phyloP scores from a whole-genome alignment of 192 early-diverging fungal species.

The Dissophora globulifera region DNA sequence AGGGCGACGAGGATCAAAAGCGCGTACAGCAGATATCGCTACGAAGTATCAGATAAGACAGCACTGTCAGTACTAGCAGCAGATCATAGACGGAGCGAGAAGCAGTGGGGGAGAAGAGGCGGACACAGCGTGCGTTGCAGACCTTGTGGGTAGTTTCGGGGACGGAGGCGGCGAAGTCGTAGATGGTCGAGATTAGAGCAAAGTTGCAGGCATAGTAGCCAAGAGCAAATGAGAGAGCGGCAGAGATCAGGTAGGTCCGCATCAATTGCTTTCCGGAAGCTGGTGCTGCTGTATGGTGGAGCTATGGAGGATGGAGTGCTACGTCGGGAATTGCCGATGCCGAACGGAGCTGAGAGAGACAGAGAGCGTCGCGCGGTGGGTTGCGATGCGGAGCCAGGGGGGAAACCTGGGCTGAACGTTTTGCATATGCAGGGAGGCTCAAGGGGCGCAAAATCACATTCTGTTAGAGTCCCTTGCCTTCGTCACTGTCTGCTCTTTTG shows the following conservation, averaged over 20 bases:
- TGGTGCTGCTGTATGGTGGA: background rate
- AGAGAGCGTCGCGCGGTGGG: too few relatives aligned
- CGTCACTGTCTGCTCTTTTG: too few relatives aligned
- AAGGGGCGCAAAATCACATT: too few relatives aligned
- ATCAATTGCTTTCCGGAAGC: slow-evolving; percentile 17
- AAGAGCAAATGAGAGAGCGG: slow-evolving; percentile 40
- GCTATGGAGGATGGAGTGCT: too few relatives aligned
- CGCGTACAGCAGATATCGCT: slow-evolving; percentile 57
- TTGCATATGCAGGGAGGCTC: too few relatives aligned
- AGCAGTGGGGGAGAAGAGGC: background rate
- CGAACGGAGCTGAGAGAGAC: too few relatives aligned
- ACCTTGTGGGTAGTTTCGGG: slow-evolving; percentile 51
- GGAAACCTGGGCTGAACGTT: too few relatives aligned
- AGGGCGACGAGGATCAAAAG: slow-evolving; percentile 51
- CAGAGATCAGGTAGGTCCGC: slow-evolving; percentile 52
- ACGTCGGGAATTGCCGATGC: too few relatives aligned
- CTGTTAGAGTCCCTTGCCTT: too few relatives aligned
- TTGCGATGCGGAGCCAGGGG: too few relatives aligned
- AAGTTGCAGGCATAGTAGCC: slow-evolving; percentile 55
- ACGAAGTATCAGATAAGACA: background rate
- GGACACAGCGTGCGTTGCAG: background rate
- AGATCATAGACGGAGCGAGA: too few relatives aligned
- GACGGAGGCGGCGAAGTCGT: slow-evolving; percentile 46
- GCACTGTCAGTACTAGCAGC: background rate
- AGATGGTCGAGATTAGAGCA: slow-evolving; percentile 48